These are phyloP conservation scores for Roridomyces roridus DNA, from an alignment of 768 basidiomycete species.

Conservation along the genomic window DNA sequence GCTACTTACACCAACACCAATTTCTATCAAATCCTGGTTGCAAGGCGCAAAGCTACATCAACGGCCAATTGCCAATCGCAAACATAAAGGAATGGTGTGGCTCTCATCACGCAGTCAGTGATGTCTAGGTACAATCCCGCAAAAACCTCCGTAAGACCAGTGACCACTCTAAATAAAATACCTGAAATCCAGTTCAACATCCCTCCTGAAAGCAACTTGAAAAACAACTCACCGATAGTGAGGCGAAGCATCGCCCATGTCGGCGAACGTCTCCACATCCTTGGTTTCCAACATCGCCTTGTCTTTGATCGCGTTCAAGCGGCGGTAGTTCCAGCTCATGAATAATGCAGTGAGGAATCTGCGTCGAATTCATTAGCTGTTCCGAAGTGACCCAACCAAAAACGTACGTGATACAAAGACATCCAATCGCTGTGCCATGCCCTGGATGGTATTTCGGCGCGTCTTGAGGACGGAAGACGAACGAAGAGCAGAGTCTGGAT, in stretches of 20 bases:
- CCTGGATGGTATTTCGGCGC: conserved; percentile 5
- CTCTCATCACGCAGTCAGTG: too few species aligned
- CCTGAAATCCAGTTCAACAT: too few species aligned
- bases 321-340: conserved; percentile 8
- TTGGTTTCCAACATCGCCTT: background rate
- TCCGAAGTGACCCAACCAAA: background rate
- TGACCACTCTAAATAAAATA: too few species aligned
- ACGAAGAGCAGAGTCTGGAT: conserved; percentile 3
- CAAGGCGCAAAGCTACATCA: too few species aligned
- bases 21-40: too few species aligned
- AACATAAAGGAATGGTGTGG: too few species aligned
- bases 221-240: background rate
- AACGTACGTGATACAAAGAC: conserved; percentile 2
- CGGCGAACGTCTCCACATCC: background rate
- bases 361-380: background rate
- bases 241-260: conserved; percentile 8
- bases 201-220: too few species aligned
- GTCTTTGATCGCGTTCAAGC: background rate
- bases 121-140: too few species aligned
- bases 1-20: too few species aligned
- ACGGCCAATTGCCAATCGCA: too few species aligned
- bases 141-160: too few species aligned
- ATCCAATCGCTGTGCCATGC: conserved; percentile 5
- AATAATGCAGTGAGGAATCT: conserved; percentile 4
- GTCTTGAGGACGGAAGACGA: conserved; percentile 6